Evolutionary conservation across 1,139 yeast genomes (phyloP).

Genomic region (Candida anutae): DNA sequence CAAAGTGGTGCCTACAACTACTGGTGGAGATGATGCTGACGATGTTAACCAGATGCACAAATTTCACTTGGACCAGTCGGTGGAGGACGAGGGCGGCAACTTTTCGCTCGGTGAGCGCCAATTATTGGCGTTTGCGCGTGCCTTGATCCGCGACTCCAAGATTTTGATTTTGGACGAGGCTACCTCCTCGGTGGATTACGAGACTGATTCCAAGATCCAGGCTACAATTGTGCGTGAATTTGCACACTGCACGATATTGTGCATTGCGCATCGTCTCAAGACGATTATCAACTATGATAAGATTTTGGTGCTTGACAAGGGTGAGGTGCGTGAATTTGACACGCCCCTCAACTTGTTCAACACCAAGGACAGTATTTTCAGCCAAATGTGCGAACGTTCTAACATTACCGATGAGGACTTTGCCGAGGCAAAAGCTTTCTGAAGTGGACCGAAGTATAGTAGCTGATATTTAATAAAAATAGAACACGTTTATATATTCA

Average conservation of each 20-base stretch:
- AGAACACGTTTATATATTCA: too few species aligned
- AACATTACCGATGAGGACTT: slow-evolving; percentile 15
- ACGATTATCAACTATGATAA: slow-evolving; percentile 61
- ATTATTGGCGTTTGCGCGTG: slow-evolving; percentile 67
- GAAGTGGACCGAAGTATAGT: too few species aligned
- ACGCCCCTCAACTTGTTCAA: slow-evolving; percentile 40
- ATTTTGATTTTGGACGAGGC: slow-evolving; percentile 75
- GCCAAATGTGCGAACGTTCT: slow-evolving; percentile 33
- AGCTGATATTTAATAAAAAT: too few species aligned
- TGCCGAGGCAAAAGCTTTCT: slow-evolving; percentile 1
- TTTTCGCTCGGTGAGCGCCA: slow-evolving; percentile 77
- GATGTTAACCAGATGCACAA: slow-evolving; percentile 34
- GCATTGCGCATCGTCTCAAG: slow-evolving; percentile 73
- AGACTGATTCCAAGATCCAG: slow-evolving; percentile 68
- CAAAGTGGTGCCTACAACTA: slow-evolving; percentile 7
- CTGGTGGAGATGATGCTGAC: slow-evolving; percentile 6
- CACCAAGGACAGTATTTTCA: slow-evolving; percentile 31
- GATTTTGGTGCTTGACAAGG: slow-evolving; percentile 59
- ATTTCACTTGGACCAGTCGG: slow-evolving; percentile 56
- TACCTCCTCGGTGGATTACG: slow-evolving; percentile 75
- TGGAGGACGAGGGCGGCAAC: slow-evolving; percentile 69
- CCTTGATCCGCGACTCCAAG: slow-evolving; percentile 61
- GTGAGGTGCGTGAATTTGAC: slow-evolving; percentile 54
- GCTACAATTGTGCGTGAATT: slow-evolving; percentile 56
- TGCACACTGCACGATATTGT: slow-evolving; percentile 57